Evolutionary conservation across 305 asterid species (phyloP).

Genomic region (Fraxinus xanthoxyloides): DNA sequence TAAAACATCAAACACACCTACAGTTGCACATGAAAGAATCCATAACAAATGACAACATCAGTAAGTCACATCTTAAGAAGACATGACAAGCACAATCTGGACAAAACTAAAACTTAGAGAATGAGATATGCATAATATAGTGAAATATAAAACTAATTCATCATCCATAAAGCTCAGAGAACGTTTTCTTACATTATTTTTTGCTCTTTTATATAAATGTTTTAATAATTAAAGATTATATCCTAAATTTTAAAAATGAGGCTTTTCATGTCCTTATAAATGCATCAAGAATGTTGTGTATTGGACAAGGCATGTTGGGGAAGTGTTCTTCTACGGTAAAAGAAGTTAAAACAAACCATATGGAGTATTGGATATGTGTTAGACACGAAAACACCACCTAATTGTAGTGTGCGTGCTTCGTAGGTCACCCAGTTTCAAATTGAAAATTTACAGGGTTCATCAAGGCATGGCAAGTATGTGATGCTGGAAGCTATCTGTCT

Average conservation of each 20-base stretch:
- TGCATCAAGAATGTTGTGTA: background rate
- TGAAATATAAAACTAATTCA: background rate
- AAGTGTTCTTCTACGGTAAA: background rate
- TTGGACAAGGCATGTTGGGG: background rate
- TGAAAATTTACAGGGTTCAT: constrained; percentile 68
- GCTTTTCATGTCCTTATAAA: background rate
- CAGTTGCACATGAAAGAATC: background rate
- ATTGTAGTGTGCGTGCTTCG: background rate
- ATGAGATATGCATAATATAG: background rate
- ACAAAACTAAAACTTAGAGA: background rate
- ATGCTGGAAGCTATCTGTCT: constrained; percentile 93
- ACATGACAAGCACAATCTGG: background rate
- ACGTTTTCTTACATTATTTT: background rate
- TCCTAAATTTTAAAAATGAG: background rate
- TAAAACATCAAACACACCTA: background rate
- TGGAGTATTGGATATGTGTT: background rate
- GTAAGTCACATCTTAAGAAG: background rate
- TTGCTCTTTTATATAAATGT: background rate
- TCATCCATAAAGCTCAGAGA: background rate
- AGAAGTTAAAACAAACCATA: background rate
- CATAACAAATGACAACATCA: background rate
- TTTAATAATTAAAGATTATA: background rate
- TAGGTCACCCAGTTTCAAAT: background rate
- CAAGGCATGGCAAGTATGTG: constrained; percentile 91
- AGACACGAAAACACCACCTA: background rate